A percentile compares a stretch with the other conserved stretches of the same genome.
phyloP scores from a whole-genome alignment of 2,329 filamentous ascomycete genomes.

The Polychaeton citri region DNA sequence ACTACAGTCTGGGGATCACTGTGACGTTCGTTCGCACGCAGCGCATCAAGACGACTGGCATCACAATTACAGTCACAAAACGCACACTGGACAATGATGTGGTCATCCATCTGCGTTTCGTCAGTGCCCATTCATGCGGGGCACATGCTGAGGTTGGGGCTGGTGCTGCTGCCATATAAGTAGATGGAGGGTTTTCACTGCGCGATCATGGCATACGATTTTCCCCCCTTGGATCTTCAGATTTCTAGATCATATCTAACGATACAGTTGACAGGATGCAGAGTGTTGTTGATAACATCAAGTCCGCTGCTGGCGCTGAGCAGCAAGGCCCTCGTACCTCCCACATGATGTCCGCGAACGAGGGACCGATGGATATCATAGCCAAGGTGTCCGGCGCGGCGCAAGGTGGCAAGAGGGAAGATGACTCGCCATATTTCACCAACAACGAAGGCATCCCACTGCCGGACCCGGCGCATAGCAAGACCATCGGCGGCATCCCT shows the following conservation, averaged over 20 bases:
- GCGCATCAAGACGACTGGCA: too few relatives aligned
- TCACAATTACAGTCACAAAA: background rate
- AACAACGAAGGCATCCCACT: constrained; percentile 42
- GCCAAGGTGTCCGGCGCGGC: constrained; percentile 37
- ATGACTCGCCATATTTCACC: constrained; percentile 40
- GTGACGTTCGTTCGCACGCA: too few relatives aligned
- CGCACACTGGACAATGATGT: background rate
- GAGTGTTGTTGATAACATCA: too few relatives aligned
- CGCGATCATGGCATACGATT: background rate
- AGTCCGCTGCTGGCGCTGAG: too few relatives aligned
- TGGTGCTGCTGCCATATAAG: background rate
- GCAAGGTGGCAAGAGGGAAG: constrained; percentile 32
- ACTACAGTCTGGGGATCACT: too few relatives aligned
- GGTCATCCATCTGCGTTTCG: too few relatives aligned
- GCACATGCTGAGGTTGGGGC: background rate
- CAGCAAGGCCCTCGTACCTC: constrained; percentile 1
- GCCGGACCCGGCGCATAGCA: constrained; percentile 38
- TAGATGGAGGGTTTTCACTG: background rate
- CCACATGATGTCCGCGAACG: constrained; percentile 36
- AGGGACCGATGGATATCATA: constrained; percentile 39
- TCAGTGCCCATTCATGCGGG: background rate
- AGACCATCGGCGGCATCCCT: constrained; percentile 40
- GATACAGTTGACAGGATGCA: background rate
- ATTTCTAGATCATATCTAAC: background rate
- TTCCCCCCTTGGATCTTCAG: background rate